Conservation (phyloP, 192 early-diverging fungal genomes). For the Entomortierella beljakovae region DNA sequence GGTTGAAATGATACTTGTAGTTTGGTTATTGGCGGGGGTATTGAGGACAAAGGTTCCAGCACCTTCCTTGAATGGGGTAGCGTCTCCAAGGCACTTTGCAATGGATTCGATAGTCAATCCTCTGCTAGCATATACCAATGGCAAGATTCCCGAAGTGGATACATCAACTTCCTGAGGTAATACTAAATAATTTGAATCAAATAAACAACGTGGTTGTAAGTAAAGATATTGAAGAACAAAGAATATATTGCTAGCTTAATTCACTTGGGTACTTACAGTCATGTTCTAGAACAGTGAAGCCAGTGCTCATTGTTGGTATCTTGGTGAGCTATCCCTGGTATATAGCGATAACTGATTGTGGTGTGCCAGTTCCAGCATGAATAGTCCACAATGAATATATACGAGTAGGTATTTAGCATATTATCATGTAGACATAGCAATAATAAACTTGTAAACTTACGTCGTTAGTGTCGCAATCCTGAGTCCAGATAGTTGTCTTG, state of each 20-base stretch:
- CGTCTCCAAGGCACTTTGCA: conserved; percentile 42
- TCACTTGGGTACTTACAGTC: no score
- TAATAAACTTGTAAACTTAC: no score
- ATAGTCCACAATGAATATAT: no score
- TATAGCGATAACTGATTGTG: conserved; percentile 29
- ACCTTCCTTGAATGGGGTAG: conserved; percentile 38
- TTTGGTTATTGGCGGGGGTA: background rate
- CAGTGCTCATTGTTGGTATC: conserved; percentile 51
- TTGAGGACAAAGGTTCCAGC: conserved; percentile 13
- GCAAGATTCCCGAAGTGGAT: conserved; percentile 42
- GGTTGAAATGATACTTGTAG: conserved; percentile 1
- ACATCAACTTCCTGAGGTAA: conserved; percentile 59
- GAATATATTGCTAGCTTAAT: no score
- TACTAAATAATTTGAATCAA: no score
- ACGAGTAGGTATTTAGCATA: no score
- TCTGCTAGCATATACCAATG: conserved; percentile 20
- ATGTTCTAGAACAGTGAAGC: conserved; percentile 63
- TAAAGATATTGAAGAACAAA: no score
- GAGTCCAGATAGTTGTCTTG: conserved; percentile 62
- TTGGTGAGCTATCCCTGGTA: conserved; percentile 55
- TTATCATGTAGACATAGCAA: no score
- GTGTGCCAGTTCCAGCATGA: conserved; percentile 20
- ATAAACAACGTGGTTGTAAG: no score
- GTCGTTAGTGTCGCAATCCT: conserved; percentile 61
- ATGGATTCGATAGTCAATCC: conserved; percentile 43